A percentile compares a stretch with the other conserved stretches of the same genome.
phyloP scores from a whole-genome alignment of 306 rosid genomes.

The Carpinus viminea region DNA sequence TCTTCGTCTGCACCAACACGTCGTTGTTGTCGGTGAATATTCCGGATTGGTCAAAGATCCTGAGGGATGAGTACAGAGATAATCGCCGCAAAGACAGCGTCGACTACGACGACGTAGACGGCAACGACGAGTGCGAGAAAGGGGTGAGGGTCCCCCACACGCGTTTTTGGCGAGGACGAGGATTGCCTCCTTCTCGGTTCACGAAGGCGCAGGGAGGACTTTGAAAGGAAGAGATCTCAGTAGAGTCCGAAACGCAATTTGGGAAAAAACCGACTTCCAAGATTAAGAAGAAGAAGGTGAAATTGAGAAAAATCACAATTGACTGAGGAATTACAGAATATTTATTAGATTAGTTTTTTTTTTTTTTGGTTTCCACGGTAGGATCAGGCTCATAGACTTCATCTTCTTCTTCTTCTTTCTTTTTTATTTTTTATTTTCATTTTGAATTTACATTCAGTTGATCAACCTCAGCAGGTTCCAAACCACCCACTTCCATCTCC shows the following conservation, averaged over 20 bases:
- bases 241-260: slow-evolving; percentile 77
- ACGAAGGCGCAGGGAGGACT: slow-evolving; percentile 90
- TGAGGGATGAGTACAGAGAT: slow-evolving; percentile 63
- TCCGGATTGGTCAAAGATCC: slow-evolving; percentile 90
- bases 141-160: slow-evolving; percentile 73
- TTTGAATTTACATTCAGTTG: neutral
- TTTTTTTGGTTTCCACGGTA: neutral
- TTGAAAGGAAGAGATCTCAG: slow-evolving; percentile 92
- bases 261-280: slow-evolving; percentile 86
- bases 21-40: slow-evolving; percentile 69
- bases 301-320: neutral
- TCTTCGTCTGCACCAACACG: slow-evolving; percentile 31
- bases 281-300: slow-evolving; percentile 34
- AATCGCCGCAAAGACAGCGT: slow-evolving; percentile 29
- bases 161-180: slow-evolving; percentile 80
- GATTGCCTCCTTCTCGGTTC: slow-evolving; percentile 80
- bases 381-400: neutral
- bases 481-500: slow-evolving; percentile 32
- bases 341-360: slow-evolving; percentile 8
- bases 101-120: slow-evolving; percentile 28
- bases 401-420: neutral
- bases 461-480: slow-evolving; percentile 26
- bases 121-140: slow-evolving; percentile 29
- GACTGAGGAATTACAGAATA: slow-evolving; percentile 24
- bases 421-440: neutral